Evolutionary conservation across 257 asterid genomes (phyloP).

Genomic region (Scutellaria galericulata): DNA sequence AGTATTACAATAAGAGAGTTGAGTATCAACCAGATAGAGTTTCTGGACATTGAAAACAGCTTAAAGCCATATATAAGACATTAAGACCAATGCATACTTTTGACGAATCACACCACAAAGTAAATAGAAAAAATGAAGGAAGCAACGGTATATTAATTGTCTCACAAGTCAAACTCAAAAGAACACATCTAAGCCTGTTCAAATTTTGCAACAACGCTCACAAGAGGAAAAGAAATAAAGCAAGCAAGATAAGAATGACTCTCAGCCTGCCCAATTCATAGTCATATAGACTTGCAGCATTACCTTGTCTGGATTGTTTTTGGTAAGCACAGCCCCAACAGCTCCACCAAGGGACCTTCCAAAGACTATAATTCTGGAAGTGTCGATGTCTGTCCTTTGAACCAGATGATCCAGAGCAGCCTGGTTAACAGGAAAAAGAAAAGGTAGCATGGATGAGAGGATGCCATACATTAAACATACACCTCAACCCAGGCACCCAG

Average conservation of each 20-base stretch:
- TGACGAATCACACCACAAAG: neutral
- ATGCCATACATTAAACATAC: neutral
- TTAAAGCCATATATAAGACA: neutral
- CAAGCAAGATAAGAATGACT: slow-evolving; percentile 19
- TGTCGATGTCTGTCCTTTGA: slow-evolving; percentile 92
- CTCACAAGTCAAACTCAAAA: neutral
- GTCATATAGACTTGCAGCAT: slow-evolving; percentile 13
- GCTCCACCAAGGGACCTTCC: slow-evolving; percentile 99
- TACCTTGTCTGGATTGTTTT: slow-evolving; percentile 94
- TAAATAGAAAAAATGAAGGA: neutral
- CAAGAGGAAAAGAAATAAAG: slow-evolving; percentile 21
- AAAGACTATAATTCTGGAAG: slow-evolving; percentile 84
- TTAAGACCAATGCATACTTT: neutral
- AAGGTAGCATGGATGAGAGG: slow-evolving; percentile 26
- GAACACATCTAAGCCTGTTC: neutral
- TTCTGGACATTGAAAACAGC: neutral
- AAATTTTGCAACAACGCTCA: neutral
- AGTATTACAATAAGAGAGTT: neutral
- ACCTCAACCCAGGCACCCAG: neutral
- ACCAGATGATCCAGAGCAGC: slow-evolving; percentile 95
- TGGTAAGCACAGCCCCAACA: slow-evolving; percentile 86
- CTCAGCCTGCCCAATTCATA: slow-evolving; percentile 14
- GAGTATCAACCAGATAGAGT: neutral
- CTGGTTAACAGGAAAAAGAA: slow-evolving; percentile 44
- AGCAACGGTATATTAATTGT: neutral